These are phyloP conservation scores for Hymenochaete sp. DNA, from an alignment of 1,284 basidiomycete genomes.

Conservation along the genomic window DNA sequence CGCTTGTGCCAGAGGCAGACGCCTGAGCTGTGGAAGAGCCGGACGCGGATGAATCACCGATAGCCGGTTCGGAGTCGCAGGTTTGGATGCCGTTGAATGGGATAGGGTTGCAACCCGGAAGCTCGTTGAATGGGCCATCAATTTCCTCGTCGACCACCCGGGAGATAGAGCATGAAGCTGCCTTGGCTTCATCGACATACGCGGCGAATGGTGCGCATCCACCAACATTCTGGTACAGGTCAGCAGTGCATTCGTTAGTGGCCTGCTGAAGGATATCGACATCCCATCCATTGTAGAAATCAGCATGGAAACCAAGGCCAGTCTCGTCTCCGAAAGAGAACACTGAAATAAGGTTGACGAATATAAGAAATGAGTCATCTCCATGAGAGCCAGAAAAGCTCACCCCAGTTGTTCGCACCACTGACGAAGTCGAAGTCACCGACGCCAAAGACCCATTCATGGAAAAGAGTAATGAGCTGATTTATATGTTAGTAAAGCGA, in stretches of 20 bases:
- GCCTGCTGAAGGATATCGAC: slow-evolving; percentile 24
- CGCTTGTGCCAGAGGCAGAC: too few species aligned
- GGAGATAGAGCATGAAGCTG: slow-evolving; percentile 23
- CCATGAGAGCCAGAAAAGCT: slow-evolving; percentile 1
- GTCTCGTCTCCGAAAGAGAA: slow-evolving; percentile 27
- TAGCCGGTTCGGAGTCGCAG: too few species aligned
- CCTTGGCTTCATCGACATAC: slow-evolving; percentile 5
- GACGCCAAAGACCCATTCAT: slow-evolving; percentile 15
- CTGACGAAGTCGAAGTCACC: slow-evolving; percentile 13
- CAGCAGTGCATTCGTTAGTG: slow-evolving; percentile 25
- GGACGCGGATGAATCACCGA: too few species aligned
- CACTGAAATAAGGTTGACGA: slow-evolving; percentile 14
- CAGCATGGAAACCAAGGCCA: slow-evolving; percentile 27
- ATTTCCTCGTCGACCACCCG: slow-evolving; percentile 23
- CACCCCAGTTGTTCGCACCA: slow-evolving; percentile 16
- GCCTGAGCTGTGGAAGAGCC: too few species aligned
- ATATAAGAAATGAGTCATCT: too few species aligned
- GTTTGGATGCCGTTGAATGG: too few species aligned
- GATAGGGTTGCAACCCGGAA: slow-evolving; percentile 47
- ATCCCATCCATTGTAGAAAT: slow-evolving; percentile 30
- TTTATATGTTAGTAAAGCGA: neutral
- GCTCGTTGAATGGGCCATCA: slow-evolving; percentile 19
- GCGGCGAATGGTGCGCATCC: slow-evolving; percentile 2
- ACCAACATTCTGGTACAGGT: slow-evolving; percentile 20
- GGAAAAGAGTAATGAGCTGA: slow-evolving; percentile 12